Conservation (phyloP, 1,284 basidiomycete genomes). For the Trichosporon faecale region DNA sequence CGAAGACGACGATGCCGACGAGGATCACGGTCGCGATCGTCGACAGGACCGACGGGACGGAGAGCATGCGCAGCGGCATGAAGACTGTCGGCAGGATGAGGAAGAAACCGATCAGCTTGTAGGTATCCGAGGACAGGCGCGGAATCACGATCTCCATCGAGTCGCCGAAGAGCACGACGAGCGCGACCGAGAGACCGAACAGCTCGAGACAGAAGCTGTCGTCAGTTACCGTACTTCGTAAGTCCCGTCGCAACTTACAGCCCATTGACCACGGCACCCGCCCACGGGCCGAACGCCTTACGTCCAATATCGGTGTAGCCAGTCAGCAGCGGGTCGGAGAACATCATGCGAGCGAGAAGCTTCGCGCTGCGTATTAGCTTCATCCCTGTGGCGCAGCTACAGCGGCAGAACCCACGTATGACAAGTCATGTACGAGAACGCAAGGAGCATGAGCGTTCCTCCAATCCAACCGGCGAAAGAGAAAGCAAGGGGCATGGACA, state of each 20-base stretch:
- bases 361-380: conserved; percentile 62
- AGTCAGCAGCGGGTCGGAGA: conserved; percentile 64
- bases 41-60: conserved; percentile 79
- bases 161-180: conserved; percentile 82
- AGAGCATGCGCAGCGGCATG: conserved; percentile 75
- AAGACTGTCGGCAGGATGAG: conserved; percentile 81
- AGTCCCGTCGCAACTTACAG: conserved; percentile 41
- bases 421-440: conserved; percentile 76
- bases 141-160: conserved; percentile 72
- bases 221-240: background rate
- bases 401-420: conserved; percentile 68
- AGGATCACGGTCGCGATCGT: conserved; percentile 75
- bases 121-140: conserved; percentile 63
- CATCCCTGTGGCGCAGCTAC: background rate
- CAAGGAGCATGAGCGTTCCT: conserved; percentile 69
- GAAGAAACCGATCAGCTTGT: conserved; percentile 70
- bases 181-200: conserved; percentile 67
- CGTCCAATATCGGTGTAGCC: conserved; percentile 87
- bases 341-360: conserved; percentile 71
- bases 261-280: conserved; percentile 53
- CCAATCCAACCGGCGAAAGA: conserved; percentile 80
- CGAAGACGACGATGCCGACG: conserved; percentile 73
- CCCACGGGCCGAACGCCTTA: conserved; percentile 75
- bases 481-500: conserved; percentile 84
- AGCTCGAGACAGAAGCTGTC: conserved; percentile 72